A percentile compares a stretch with the other conserved stretches of the same genome.
phyloP scores from a whole-genome alignment of 257 asterid species.

The Gynochthodes officinalis region DNA sequence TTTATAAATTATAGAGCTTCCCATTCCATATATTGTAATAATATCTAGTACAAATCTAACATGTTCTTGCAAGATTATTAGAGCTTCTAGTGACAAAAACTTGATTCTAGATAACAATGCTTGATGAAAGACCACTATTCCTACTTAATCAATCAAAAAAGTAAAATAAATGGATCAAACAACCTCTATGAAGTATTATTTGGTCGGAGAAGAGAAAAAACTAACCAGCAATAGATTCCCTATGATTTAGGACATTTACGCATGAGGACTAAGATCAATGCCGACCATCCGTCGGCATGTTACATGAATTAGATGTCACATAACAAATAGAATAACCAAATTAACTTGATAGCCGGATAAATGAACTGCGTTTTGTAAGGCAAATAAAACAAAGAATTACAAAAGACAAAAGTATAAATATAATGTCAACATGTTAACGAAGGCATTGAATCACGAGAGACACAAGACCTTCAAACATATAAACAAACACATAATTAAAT shows the following conservation, averaged over 20 bases:
- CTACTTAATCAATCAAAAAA: conserved; percentile 50
- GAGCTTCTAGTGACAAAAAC: conserved; percentile 97
- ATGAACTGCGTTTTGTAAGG: neutral
- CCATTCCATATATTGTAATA: neutral
- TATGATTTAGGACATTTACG: conserved; percentile 74
- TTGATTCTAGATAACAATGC: conserved; percentile 73
- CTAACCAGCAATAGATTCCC: conserved; percentile 72
- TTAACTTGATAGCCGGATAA: neutral
- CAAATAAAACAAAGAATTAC: neutral
- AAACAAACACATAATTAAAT: neutral
- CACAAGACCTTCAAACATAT: neutral
- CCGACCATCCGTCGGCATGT: conserved; percentile 97
- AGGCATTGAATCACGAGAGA: neutral
- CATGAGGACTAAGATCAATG: conserved; percentile 64
- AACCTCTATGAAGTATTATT: conserved; percentile 7
- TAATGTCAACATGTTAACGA: neutral
- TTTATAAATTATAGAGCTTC: neutral
- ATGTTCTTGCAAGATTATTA: conserved; percentile 88
- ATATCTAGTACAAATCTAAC: neutral
- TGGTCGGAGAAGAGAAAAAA: conserved; percentile 11
- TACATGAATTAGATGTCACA: conserved; percentile 98
- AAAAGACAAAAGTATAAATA: neutral
- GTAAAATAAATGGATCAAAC: conserved; percentile 15
- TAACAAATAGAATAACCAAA: conserved; percentile 10
- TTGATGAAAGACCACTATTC: conserved; percentile 57